Base-by-base conservation (phyloP, 305 asterid genomes). In the Rubia balearica region DNA sequence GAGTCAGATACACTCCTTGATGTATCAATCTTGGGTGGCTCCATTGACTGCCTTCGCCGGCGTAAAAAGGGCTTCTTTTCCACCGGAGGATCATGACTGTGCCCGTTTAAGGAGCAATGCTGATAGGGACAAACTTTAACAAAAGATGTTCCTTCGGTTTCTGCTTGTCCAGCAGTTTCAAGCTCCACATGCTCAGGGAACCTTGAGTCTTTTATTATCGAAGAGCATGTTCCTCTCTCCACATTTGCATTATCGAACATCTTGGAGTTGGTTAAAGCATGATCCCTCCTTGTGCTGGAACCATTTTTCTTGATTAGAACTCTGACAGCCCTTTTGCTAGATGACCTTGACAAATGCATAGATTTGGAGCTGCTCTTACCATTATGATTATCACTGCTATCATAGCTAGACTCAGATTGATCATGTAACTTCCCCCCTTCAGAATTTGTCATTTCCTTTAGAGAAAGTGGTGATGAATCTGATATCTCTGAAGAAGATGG, bases 91-190 rank as follows among this genome's bases (percentile, higher is more conserved):
- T 76, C 89, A 27, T 72, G 85, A 71, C 86, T 82, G 74, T 83
- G 88, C 24, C 96, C 95, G 61, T 92, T 85, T 21, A 92, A 81
- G 67, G 97, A 92, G 83, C 98, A 92, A 36, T 87, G 98, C 79
- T 87, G 96, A 79, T 92, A 90, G n/a, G 89, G 81, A 79, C 97
- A 92, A 77, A 86, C 86, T 80, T 84, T 85, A 65, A 66, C 36
- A 6, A 43, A 76, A 2, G 88, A 76, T 48, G 33, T 69, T 21
- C 78, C 76, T 67, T 80, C 88, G 0, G 81, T 33, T 77, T 84
- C 84, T 33, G 38, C 73, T 66, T 72, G 77, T 42, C 70, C 83
- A 4, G 75, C 56, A 51, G 57, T 19, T 49, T 49, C 82, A 73
- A 82, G 33, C 83, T 81, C 90, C 43, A 77, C 75, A n/a, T 76